These are phyloP conservation scores for Discostella pseudostelligera DNA, from an alignment of 108 stramenopile species.

Conservation along the genomic window DNA sequence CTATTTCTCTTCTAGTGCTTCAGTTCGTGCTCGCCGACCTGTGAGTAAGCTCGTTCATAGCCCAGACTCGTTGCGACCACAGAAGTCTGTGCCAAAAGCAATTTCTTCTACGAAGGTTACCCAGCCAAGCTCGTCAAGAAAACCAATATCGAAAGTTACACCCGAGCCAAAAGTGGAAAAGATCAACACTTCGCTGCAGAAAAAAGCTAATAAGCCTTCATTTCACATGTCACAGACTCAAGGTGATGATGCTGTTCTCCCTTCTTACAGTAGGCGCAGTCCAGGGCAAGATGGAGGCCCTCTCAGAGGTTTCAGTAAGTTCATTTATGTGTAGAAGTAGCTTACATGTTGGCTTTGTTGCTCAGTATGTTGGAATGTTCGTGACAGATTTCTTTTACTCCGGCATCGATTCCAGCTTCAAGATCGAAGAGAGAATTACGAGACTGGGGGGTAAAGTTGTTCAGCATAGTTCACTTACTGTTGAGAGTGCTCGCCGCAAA, in stretches of 20 bases:
- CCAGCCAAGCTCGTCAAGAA: slow-evolving; percentile 1
- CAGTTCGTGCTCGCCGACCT: slow-evolving; percentile 11
- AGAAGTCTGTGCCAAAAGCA: not conserved
- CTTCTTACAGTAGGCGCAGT: slow-evolving; percentile 13
- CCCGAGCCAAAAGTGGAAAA: not conserved
- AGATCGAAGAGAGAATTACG: slow-evolving; percentile 17
- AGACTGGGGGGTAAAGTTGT: slow-evolving; percentile 22
- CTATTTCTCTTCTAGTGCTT: not conserved
- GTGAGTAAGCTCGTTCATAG: not conserved
- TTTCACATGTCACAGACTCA: slow-evolving; percentile 36
- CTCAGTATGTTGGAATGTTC: not conserved
- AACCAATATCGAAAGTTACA: slow-evolving; percentile 2
- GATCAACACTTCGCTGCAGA: not conserved
- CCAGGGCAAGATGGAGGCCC: slow-evolving; percentile 4
- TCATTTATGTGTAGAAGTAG: too few relatives aligned
- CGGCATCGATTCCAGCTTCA: not conserved
- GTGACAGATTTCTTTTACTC: slow-evolving; percentile 5
- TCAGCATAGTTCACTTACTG: not conserved
- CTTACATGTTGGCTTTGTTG: too few relatives aligned
- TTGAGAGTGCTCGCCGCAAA: slow-evolving; percentile 1
- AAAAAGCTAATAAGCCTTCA: slow-evolving; percentile 14
- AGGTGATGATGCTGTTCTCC: slow-evolving; percentile 2
- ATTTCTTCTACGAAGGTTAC: not conserved
- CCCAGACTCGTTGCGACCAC: not conserved
- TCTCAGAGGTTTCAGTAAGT: slow-evolving; percentile 16